These are phyloP conservation scores for Euphorbia celastroides DNA, from an alignment of 441 rosid species.

Conservation along the genomic window DNA sequence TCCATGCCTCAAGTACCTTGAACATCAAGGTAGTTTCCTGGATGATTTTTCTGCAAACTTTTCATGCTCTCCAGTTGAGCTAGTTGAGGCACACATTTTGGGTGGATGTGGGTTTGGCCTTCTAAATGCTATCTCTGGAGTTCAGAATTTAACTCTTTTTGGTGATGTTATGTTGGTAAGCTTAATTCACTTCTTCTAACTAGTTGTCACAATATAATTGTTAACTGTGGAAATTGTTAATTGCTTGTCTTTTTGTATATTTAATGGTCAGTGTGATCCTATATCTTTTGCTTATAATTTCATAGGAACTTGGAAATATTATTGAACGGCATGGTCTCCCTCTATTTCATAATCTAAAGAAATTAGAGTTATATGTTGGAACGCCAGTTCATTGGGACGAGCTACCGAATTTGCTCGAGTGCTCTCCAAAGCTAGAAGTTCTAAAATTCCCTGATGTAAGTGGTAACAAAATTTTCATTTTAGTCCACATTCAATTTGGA, in stretches of 20 bases:
- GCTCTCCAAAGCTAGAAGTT: constrained; percentile 8
- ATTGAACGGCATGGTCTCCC: neutral
- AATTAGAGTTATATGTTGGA: constrained; percentile 5
- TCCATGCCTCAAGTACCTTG: constrained; percentile 5
- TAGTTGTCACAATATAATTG: neutral
- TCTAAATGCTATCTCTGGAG: constrained; percentile 5
- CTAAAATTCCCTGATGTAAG: constrained; percentile 8
- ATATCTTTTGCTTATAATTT: neutral
- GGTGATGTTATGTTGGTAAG: constrained; percentile 6
- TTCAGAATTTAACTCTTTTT: neutral
- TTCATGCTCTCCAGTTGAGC: neutral
- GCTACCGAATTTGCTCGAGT: neutral
- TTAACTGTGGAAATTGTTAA: neutral
- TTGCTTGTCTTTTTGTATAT: too few relatives aligned
- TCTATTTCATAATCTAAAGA: constrained; percentile 1
- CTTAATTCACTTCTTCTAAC: neutral
- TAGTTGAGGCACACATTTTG: neutral
- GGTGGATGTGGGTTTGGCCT: neutral
- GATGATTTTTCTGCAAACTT: neutral
- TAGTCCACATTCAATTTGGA: neutral
- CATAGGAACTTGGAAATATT: neutral
- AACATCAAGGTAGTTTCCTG: neutral
- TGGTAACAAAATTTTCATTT: neutral
- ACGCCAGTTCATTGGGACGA: neutral
- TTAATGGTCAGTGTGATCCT: neutral